A percentile compares a stretch with the other conserved stretches of the same genome.
Conservation (phyloP, 495 filamentous ascomycete species). For the Tuber umbilicatum region DNA sequence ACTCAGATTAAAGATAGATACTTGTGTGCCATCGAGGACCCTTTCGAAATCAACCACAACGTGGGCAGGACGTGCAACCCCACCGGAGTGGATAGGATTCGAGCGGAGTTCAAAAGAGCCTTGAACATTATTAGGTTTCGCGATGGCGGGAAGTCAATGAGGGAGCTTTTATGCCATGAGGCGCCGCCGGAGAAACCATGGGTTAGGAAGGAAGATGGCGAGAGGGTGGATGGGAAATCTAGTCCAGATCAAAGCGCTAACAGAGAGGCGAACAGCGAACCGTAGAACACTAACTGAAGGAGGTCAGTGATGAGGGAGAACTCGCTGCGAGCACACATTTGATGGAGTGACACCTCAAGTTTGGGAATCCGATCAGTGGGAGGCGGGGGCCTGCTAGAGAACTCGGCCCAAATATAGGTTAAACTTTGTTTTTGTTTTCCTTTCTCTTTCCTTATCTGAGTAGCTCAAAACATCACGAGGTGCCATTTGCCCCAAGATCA, state of each 20-base stretch:
- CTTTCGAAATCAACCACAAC: conserved; percentile 77
- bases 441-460: not conserved
- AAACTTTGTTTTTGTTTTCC: not conserved
- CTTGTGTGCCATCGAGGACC: conserved; percentile 80
- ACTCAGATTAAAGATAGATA: conserved; percentile 60
- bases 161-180: conserved; percentile 36
- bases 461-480: not conserved
- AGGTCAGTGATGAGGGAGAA: not conserved
- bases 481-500: not conserved
- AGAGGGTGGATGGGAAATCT: conserved; percentile 5
- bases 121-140: conserved; percentile 54
- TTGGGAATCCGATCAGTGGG: not conserved
- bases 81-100: conserved; percentile 57
- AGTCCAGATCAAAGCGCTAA: not conserved
- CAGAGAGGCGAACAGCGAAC: not conserved
- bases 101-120: conserved; percentile 72
- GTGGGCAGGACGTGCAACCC: conserved; percentile 74
- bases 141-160: conserved; percentile 32
- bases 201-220: conserved; percentile 29
- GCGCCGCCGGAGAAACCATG: conserved; percentile 37
- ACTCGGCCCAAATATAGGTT: not conserved
- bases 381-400: not conserved
- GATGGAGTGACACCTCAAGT: not conserved
- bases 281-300: conserved; percentile 5
- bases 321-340: not conserved